Base-by-base conservation (phyloP, 2,329 filamentous ascomycete genomes). In the Coniosporium tulheliwenetii region DNA sequence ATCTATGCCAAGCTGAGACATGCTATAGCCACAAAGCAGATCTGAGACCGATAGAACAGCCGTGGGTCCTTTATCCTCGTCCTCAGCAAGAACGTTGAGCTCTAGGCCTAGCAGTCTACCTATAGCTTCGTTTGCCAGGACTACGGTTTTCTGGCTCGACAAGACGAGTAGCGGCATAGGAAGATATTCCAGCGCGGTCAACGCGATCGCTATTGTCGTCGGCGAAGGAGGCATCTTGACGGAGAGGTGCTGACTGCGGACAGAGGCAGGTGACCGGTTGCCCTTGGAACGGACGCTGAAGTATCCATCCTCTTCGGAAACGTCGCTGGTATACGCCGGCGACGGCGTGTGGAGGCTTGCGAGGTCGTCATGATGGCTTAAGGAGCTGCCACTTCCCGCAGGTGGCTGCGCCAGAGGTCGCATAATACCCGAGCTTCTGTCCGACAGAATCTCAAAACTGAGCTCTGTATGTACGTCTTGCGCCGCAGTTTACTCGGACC, bases 111-210 rank as follows among this genome's bases (percentile, higher is more conserved):
- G 60, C 50, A 87, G 60, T 41, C 75, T 69, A 1, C 76, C 79
- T 73, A 85, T 79, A 14, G 82, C 77, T 48, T 85, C 79, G 50
- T 87, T 87, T 30, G 80, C 81, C 34, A 86, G 58, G 1, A 82
- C 69, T 2, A 86, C 71, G 0, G 77, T 81, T 58, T 85, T 86
- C 29, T 73, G 52, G 31, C 69, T 73, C 39, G 78, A 79, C 31
- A 87, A 61, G 1, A 87, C 75, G 31, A 86, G 56, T 4, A 84
- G 56, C 0, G 82, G 82, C 37, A 84, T 74, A 0, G 82, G 83
- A 5, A 87, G 65, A 52, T 82, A 85, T 51, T 83, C 79, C 59
- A 87, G 63, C 5, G 80, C 76, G 1, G 77, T 72, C 44, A 83
- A 75, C 15, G 79, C 77, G 39, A 60, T 55, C 31, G 52, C 49